These are phyloP conservation scores for Amphirosellinia nigrospora DNA, from an alignment of 495 filamentous ascomycete species.

Conservation along the genomic window DNA sequence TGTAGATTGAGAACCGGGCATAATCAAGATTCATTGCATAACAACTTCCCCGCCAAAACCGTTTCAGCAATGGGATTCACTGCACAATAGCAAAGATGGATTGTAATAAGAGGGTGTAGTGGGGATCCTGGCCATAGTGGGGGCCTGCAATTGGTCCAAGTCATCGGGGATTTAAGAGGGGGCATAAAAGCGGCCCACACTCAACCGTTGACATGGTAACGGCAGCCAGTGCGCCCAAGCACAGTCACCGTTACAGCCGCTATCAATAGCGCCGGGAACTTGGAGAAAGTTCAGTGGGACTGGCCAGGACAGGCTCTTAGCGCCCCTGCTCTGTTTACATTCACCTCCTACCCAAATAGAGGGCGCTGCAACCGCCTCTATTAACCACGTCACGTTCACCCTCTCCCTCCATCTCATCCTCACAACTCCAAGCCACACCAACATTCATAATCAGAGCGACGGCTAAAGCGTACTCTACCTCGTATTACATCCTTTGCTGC, in stretches of 20 bases:
- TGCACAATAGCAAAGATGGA: background rate
- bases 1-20: constrained; percentile 9
- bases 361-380: constrained; percentile 12
- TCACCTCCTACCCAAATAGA: constrained; percentile 29
- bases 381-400: constrained; percentile 13
- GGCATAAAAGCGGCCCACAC: constrained; percentile 13
- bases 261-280: constrained; percentile 27
- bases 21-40: constrained; percentile 17
- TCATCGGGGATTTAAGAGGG: background rate
- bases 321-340: constrained; percentile 30
- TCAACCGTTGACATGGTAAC: constrained; percentile 19
- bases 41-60: constrained; percentile 11
- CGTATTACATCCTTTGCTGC: constrained; percentile 28
- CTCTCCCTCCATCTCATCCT: background rate
- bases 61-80: constrained; percentile 8
- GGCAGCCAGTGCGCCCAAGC: background rate
- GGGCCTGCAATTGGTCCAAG: constrained; percentile 1
- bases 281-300: constrained; percentile 8
- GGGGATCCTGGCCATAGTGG: background rate
- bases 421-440: constrained; percentile 7
- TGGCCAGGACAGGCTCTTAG: constrained; percentile 2
- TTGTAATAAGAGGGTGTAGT: background rate
- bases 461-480: constrained; percentile 1
- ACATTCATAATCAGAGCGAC: constrained; percentile 21
- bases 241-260: background rate